Evolutionary conservation across 1,139 yeast species (phyloP).

Genomic region (Geotrichum reessii): DNA sequence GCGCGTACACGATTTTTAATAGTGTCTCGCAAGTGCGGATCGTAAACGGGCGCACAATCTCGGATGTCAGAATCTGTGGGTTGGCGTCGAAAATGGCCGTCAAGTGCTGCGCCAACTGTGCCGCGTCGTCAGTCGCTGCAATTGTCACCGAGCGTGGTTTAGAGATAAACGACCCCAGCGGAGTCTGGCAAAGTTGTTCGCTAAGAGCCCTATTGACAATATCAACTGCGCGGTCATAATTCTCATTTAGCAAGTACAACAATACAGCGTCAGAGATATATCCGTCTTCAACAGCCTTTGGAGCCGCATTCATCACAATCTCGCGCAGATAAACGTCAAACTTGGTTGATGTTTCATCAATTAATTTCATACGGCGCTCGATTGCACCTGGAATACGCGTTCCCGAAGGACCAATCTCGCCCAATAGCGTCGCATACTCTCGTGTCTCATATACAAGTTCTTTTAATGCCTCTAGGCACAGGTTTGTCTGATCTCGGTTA

Average conservation of each 20-base stretch:
- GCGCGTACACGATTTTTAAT: conserved; percentile 62
- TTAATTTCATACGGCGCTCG: conserved; percentile 68
- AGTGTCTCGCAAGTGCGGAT: conserved; percentile 59
- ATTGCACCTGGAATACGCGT: conserved; percentile 76
- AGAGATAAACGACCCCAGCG: conserved; percentile 44
- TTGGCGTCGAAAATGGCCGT: conserved; percentile 35
- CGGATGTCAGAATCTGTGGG: conserved; percentile 31
- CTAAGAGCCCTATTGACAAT: conserved; percentile 75
- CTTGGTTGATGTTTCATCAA: conserved; percentile 52
- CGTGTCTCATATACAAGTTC: conserved; percentile 83
- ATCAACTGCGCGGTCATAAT: conserved; percentile 72
- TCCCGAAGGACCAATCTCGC: conserved; percentile 74
- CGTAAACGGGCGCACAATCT: conserved; percentile 31
- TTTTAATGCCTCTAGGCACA: conserved; percentile 74
- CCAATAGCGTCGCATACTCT: conserved; percentile 74
- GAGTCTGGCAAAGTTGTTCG: conserved; percentile 69
- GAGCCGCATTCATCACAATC: conserved; percentile 81
- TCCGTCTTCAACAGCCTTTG: conserved; percentile 87
- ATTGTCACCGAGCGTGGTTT: conserved; percentile 28
- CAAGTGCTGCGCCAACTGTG: conserved; percentile 39
- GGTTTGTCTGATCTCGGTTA: conserved; percentile 40
- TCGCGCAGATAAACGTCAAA: conserved; percentile 52
- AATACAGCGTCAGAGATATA: conserved; percentile 79
- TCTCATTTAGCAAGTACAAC: conserved; percentile 82
- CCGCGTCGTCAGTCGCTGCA: conserved; percentile 38